A percentile compares a stretch with the other conserved stretches of the same genome.
Evolutionary conservation across 2,329 filamentous ascomycete genomes (phyloP).

Genomic region (Sporothrix brasiliensis): DNA sequence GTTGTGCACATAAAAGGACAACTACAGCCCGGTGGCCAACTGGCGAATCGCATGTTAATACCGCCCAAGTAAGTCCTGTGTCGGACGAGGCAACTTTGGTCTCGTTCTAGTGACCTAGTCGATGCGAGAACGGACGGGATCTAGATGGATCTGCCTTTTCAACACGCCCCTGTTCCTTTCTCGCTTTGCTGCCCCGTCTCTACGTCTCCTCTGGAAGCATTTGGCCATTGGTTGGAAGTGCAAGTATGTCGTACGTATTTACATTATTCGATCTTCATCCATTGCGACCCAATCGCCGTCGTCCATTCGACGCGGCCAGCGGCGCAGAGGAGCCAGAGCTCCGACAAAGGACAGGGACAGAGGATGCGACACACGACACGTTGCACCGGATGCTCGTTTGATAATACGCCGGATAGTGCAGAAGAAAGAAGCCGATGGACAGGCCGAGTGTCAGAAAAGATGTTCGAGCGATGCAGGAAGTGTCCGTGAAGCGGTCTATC

Average conservation of each 20-base stretch:
- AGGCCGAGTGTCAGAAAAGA: constrained; percentile 5
- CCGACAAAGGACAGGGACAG: background rate
- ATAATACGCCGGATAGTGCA: background rate
- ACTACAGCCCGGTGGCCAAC: background rate
- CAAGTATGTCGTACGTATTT: constrained; percentile 7
- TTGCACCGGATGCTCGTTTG: background rate
- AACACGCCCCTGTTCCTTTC: background rate
- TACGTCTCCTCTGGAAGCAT: too few species aligned
- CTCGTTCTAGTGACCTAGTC: background rate
- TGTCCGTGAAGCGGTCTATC: background rate
- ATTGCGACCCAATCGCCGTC: constrained; percentile 5
- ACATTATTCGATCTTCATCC: constrained; percentile 16
- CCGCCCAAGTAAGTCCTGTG: background rate
- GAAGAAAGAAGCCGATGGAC: constrained; percentile 8
- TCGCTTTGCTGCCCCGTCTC: background rate
- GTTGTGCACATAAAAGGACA: background rate
- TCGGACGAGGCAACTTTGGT: background rate
- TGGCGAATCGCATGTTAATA: constrained; percentile 15
- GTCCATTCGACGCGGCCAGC: too few species aligned
- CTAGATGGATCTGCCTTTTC: constrained; percentile 26
- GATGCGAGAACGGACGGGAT: constrained; percentile 26
- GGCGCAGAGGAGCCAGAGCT: constrained; percentile 1
- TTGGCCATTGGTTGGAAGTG: too few species aligned
- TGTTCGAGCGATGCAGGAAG: background rate
- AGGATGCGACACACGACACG: background rate